Conservation (phyloP, 768 basidiomycete genomes). For the Phallus indusiatus region DNA sequence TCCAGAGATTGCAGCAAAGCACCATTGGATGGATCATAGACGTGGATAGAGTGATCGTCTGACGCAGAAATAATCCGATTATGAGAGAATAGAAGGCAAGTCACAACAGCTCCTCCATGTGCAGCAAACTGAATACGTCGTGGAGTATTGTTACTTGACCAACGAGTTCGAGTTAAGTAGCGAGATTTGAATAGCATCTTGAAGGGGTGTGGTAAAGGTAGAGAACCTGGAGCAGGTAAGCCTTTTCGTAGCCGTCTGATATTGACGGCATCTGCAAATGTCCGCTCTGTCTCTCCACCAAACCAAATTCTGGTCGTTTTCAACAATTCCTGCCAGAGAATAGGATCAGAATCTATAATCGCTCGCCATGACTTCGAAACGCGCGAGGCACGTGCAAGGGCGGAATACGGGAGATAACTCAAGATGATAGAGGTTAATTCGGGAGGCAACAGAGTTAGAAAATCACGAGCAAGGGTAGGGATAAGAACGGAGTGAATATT, state of each 20-base stretch:
- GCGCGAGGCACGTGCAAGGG: slow-evolving; percentile 77
- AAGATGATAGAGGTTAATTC: slow-evolving; percentile 88
- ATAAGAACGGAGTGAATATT: slow-evolving; percentile 82
- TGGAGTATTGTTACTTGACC: slow-evolving; percentile 65
- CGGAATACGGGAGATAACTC: slow-evolving; percentile 70
- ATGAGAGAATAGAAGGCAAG: slow-evolving; percentile 89
- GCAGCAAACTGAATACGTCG: slow-evolving; percentile 79
- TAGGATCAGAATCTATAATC: slow-evolving; percentile 83
- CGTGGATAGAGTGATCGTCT: slow-evolving; percentile 93
- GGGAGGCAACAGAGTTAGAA: slow-evolving; percentile 82
- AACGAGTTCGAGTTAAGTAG: slow-evolving; percentile 67
- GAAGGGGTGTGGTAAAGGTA: slow-evolving; percentile 76
- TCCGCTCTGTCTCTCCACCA: slow-evolving; percentile 73
- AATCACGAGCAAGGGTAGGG: slow-evolving; percentile 89
- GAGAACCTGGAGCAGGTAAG: slow-evolving; percentile 32
- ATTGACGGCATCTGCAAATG: slow-evolving; percentile 65
- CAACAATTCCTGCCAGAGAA: slow-evolving; percentile 83
- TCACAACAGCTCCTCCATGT: slow-evolving; percentile 86
- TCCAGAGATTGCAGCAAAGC: slow-evolving; percentile 62
- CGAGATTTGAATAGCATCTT: slow-evolving; percentile 92
- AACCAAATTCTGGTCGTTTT: slow-evolving; percentile 83
- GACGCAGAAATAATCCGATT: slow-evolving; percentile 95
- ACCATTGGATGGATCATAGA: slow-evolving; percentile 85
- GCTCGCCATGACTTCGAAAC: slow-evolving; percentile 88
- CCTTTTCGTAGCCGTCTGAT: slow-evolving; percentile 43